Base-by-base conservation (phyloP, 768 basidiomycete genomes). In the Clavaria fumosa region DNA sequence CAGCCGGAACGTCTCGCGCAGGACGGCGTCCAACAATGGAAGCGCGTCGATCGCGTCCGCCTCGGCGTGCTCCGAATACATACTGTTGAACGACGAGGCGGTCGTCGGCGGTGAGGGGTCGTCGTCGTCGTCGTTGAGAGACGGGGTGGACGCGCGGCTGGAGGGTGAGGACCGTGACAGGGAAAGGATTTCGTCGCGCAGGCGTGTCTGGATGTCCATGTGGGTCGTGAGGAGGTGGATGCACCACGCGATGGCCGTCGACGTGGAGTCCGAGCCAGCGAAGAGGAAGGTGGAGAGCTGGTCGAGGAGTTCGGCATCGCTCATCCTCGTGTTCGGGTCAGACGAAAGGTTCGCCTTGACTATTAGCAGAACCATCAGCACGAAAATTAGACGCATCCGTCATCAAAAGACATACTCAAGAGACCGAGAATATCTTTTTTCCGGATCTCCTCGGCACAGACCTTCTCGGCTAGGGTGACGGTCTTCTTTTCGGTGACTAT, bases 221-320 rank as follows among this genome's bases (percentile, higher is more conserved):
- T 73, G 49, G n/a, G 57, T 54, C 6, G 74, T 59, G 22, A 82
- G 67, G 39, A 63, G 54, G 50, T 73, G 65, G 1, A 78, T 53
- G 38, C 66, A 68, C 70, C 72, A 79, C 4, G 71, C 57, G 18
- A 77, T 55, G 14, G 70, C 64, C 5, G 74, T 57, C 4, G 70
- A 60, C 21, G 70, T 69, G 2, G 72, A 65, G 47, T 78, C 75
- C 18, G 75, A 70, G 9, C 78, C 77, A 2, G 67, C 73, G 28
- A 75, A 68, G 39, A 78, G 59, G 52, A 78, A 69, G 21, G 74
- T 73, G n/a, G 68, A 66, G 45, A 75, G 68, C 50, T 76, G 73
- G 43, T 71, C 69, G 5, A 75, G 56, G n/a, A 77, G 55, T 34
- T 75, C 75, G 20, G 63, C 50, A 43, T 80, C 78, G n/a, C 70